These are phyloP conservation scores for Hymenoscyphus infarciens DNA, from an alignment of 2,329 filamentous ascomycete species.

Conservation along the genomic window DNA sequence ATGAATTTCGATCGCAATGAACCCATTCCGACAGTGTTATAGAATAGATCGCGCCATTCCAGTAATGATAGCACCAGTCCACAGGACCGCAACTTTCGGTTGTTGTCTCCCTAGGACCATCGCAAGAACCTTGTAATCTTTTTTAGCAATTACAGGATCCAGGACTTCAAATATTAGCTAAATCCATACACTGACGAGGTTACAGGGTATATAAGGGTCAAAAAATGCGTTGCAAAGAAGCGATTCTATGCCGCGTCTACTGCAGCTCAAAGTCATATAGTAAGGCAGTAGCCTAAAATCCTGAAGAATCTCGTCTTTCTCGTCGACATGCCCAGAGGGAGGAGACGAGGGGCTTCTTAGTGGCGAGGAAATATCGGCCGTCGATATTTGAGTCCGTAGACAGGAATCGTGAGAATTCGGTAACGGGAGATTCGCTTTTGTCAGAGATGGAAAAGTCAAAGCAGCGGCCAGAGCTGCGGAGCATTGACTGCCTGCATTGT, in stretches of 20 bases:
- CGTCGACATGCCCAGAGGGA: not conserved
- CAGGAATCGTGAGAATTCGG: not conserved
- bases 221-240: conserved; percentile 16
- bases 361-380: not conserved
- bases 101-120: conserved; percentile 12
- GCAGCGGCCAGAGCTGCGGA: conserved; percentile 16
- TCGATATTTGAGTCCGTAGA: not conserved
- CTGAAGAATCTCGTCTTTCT: conserved; percentile 1
- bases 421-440: conserved; percentile 8
- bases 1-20: conserved; percentile 12
- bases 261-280: conserved; percentile 19
- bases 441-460: conserved; percentile 12
- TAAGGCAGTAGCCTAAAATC: conserved; percentile 12
- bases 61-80: conserved; percentile 13
- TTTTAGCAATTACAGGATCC: conserved; percentile 11
- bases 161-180: conserved; percentile 15
- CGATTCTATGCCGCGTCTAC: conserved; percentile 10
- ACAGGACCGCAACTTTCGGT: conserved; percentile 11
- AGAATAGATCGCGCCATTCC: conserved; percentile 13
- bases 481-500: conserved; percentile 15
- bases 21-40: conserved; percentile 8
- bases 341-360: not conserved
- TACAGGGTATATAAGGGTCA: conserved; percentile 13
- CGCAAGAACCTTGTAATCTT: conserved; percentile 13
- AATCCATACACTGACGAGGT: conserved; percentile 15